A percentile compares a stretch with the other conserved stretches of the same genome.
Evolutionary conservation across 2,329 filamentous ascomycete genomes (phyloP).

Genomic region (Diaporthe vaccinii): DNA sequence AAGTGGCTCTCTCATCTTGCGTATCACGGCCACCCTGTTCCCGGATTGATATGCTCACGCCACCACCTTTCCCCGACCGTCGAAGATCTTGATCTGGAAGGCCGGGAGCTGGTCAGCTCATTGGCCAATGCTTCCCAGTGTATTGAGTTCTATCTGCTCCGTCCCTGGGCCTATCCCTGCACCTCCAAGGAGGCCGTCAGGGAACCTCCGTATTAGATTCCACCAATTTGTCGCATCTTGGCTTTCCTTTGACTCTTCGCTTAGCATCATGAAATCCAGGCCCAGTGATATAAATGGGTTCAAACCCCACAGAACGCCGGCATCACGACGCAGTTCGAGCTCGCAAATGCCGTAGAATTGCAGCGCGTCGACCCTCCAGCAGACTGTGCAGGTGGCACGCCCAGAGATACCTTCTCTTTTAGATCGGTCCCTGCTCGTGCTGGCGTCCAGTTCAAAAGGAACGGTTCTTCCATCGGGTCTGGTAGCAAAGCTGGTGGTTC

Average conservation of each 20-base stretch:
- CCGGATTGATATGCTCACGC: constrained; percentile 32
- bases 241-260: constrained; percentile 36
- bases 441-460: neutral
- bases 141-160: neutral
- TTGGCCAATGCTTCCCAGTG: constrained; percentile 36
- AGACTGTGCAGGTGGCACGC: neutral
- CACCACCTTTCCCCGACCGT: constrained; percentile 1
- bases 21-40: constrained; percentile 33
- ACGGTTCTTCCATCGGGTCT: neutral
- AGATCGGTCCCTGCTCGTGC: too few species aligned
- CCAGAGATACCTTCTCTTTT: neutral
- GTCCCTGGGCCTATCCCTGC: constrained; percentile 31
- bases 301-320: constrained; percentile 35
- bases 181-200: constrained; percentile 34
- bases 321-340: neutral
- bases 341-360: constrained; percentile 11
- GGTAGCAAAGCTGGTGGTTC: constrained; percentile 6
- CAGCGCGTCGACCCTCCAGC: neutral
- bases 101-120: constrained; percentile 16
- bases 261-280: constrained; percentile 25
- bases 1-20: constrained; percentile 41
- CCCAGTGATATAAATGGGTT: constrained; percentile 37
- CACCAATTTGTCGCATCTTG: constrained; percentile 15
- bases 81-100: constrained; percentile 35
- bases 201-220: constrained; percentile 13